Evolutionary conservation across 306 rosid species (phyloP).

Genomic region (Castanea sativa): DNA sequence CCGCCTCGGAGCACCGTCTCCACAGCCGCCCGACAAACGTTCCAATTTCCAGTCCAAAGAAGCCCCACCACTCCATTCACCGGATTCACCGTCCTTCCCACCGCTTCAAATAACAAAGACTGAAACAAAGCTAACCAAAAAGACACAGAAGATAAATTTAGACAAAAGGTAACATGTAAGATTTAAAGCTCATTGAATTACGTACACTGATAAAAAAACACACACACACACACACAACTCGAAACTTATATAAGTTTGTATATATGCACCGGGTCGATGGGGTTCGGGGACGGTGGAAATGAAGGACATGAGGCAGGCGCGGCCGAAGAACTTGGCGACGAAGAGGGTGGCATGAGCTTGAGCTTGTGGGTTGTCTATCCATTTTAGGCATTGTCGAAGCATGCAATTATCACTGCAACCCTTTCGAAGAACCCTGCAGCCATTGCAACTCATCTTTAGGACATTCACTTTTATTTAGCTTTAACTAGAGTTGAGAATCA

Average conservation of each 20-base stretch:
- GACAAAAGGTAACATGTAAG: too few relatives aligned
- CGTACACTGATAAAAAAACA: too few relatives aligned
- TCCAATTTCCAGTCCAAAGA: conserved; percentile 74
- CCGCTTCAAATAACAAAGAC: conserved; percentile 80
- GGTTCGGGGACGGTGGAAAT: conserved; percentile 47
- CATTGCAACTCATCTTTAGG: conserved; percentile 64
- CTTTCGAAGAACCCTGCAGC: conserved; percentile 71
- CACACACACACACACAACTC: too few relatives aligned
- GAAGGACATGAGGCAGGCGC: conserved; percentile 73
- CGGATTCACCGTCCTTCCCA: conserved; percentile 79
- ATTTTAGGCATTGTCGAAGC: conserved; percentile 47
- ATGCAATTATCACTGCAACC: conserved; percentile 71
- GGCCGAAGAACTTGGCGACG: conserved; percentile 79
- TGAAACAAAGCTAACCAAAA: conserved; percentile 57
- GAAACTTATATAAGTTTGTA: too few relatives aligned
- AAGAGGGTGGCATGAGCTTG: conserved; percentile 67
- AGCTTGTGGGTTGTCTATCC: conserved; percentile 54
- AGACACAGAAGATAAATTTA: neutral
- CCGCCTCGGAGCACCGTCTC: conserved; percentile 58
- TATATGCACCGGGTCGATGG: conserved; percentile 49
- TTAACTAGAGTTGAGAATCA: neutral
- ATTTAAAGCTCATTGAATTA: too few relatives aligned
- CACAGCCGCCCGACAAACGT: conserved; percentile 66
- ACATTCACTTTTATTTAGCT: neutral
- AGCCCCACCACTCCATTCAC: conserved; percentile 81